phyloP scores from a whole-genome alignment of 257 asterid genomes.

The Solanum medicagineum region DNA sequence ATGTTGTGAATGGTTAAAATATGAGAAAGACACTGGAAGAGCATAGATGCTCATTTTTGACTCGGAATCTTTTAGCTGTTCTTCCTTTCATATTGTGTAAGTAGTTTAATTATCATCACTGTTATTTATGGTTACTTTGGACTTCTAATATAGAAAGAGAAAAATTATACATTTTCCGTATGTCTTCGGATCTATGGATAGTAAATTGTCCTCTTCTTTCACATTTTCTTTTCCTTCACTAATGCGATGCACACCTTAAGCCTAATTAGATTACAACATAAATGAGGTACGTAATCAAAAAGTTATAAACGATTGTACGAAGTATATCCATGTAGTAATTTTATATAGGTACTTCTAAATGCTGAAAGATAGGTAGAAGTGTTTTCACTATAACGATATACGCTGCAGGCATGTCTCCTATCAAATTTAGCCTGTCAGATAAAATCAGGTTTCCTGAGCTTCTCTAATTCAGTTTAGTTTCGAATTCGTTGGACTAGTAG shows the following conservation, averaged over 20 bases:
- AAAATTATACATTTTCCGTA: background rate
- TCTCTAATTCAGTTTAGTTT: background rate
- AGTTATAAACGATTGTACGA: background rate
- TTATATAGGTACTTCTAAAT: background rate
- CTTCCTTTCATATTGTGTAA: background rate
- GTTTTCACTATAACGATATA: background rate
- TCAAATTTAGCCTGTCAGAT: background rate
- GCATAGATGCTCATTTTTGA: background rate
- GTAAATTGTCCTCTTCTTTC: background rate
- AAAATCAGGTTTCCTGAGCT: background rate
- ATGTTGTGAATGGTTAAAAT: background rate
- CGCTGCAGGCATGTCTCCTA: background rate
- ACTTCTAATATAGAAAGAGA: background rate
- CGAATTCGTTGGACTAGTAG: background rate
- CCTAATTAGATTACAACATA: background rate
- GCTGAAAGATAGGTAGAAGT: background rate
- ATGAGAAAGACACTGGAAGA: background rate
- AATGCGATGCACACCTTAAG: background rate
- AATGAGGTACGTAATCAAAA: background rate
- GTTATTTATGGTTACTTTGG: background rate
- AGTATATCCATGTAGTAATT: background rate
- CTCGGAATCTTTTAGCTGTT: background rate
- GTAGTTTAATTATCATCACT: background rate
- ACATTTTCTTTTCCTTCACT: background rate
- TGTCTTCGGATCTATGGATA: background rate